These are phyloP conservation scores for Saccharum hybrid DNA, from an alignment of 202 grass and related monocot species.

Conservation along the genomic window DNA sequence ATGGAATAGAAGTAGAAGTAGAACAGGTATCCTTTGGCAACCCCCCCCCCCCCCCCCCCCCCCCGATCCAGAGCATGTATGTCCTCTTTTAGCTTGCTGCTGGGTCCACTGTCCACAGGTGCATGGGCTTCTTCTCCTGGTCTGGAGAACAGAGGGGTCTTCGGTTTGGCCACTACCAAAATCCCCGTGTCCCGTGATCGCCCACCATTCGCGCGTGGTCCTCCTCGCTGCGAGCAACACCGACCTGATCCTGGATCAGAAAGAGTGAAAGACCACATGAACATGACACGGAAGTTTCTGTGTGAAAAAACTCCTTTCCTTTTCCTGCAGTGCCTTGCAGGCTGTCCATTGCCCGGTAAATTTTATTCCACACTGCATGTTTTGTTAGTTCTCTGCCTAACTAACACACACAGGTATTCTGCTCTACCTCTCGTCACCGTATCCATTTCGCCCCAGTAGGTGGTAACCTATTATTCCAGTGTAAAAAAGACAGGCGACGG, in stretches of 20 bases:
- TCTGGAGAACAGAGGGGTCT: not conserved
- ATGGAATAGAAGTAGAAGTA: too few relatives aligned
- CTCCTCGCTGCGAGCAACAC: not conserved
- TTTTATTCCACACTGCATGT: not conserved
- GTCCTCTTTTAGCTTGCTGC: too few relatives aligned
- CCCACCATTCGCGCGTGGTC: not conserved
- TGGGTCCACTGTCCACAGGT: too few relatives aligned
- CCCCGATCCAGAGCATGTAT: too few relatives aligned
- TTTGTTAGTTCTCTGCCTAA: constrained; percentile 31
- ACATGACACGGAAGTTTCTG: not conserved
- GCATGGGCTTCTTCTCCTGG: not conserved
- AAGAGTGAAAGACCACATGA: not conserved
- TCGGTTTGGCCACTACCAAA: not conserved
- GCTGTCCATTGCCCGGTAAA: constrained; percentile 23
- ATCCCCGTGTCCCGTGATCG: not conserved
- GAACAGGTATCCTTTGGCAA: too few relatives aligned
- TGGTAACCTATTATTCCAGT: not conserved
- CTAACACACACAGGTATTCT: not conserved
- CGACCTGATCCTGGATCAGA: not conserved
- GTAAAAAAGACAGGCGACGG: not conserved
- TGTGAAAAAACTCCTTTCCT: not conserved
- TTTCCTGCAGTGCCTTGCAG: constrained; percentile 7
- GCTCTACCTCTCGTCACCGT: not conserved
- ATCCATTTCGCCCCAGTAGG: not conserved
- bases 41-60: too few relatives aligned